These are phyloP conservation scores for Dictyostelium purpureum DNA, from an alignment of 78 protist species.

Conservation along the genomic window DNA sequence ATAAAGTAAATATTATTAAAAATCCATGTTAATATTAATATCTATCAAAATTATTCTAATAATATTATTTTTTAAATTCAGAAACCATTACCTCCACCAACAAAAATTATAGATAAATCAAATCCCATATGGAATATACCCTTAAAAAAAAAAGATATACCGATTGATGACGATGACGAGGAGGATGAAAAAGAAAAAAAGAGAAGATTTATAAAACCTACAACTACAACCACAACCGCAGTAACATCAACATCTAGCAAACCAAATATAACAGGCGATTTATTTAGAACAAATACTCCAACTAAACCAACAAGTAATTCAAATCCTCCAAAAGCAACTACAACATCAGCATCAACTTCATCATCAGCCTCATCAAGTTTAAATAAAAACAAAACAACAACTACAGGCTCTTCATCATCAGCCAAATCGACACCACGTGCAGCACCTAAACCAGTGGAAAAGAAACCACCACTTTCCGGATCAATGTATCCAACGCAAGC, in stretches of 20 bases:
- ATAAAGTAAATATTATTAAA: neutral
- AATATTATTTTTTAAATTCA: neutral
- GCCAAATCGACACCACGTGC: neutral
- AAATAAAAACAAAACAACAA: neutral
- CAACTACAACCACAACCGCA: neutral
- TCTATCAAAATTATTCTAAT: neutral
- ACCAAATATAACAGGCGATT: neutral
- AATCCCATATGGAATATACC: conserved; percentile 42
- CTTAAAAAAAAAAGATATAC: conserved; percentile 27
- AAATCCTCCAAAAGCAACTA: neutral
- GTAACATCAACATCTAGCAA: neutral
- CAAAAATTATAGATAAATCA: conserved; percentile 1
- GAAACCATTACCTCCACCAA: neutral
- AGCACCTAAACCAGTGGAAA: neutral
- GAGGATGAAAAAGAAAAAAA: conserved; percentile 4
- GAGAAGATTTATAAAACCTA: neutral
- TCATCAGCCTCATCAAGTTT: neutral
- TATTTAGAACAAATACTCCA: neutral
- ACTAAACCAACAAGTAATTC: no score
- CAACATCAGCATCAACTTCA: neutral
- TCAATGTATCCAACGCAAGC: neutral
- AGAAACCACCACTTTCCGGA: neutral
- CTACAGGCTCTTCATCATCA: neutral
- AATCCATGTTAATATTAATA: neutral
- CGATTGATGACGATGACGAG: neutral